phyloP scores from a whole-genome alignment of 2,329 filamentous ascomycete species.

The Metarhizium brunneum region DNA sequence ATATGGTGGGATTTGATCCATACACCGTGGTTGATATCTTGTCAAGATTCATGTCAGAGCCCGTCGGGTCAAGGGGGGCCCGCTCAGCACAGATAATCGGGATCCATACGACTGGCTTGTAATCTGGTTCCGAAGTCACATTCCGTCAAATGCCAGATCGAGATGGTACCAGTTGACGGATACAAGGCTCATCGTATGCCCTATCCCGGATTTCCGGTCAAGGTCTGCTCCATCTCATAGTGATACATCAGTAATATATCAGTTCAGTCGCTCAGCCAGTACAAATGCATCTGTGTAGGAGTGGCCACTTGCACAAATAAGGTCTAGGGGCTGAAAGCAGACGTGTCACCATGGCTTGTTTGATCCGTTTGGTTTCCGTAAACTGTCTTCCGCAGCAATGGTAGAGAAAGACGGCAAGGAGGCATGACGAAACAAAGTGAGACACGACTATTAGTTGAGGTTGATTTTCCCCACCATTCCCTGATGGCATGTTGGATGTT shows the following conservation, averaged over 20 bases:
- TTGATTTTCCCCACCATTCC: background rate
- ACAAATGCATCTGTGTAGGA: background rate
- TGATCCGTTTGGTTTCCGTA: background rate
- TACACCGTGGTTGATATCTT: background rate
- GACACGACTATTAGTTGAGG: background rate
- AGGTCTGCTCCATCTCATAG: background rate
- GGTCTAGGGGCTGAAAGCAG: background rate
- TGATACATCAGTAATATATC: background rate
- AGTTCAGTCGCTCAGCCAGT: background rate
- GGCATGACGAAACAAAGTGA: background rate
- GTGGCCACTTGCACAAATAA: background rate
- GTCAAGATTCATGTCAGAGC: background rate
- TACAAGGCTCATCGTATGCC: background rate
- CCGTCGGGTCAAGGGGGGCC: background rate
- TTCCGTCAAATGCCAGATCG: background rate
- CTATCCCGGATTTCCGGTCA: background rate
- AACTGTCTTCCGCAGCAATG: background rate
- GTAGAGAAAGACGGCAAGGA: background rate
- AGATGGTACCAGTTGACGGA: background rate
- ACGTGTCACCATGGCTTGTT: background rate
- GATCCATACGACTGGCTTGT: background rate
- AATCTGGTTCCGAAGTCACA: background rate
- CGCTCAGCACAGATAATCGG: background rate
- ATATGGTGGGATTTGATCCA: background rate
- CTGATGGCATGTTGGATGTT: background rate